These are phyloP conservation scores for Ogataea pignaliae DNA, from an alignment of 805 yeast genomes.

Conservation along the genomic window DNA sequence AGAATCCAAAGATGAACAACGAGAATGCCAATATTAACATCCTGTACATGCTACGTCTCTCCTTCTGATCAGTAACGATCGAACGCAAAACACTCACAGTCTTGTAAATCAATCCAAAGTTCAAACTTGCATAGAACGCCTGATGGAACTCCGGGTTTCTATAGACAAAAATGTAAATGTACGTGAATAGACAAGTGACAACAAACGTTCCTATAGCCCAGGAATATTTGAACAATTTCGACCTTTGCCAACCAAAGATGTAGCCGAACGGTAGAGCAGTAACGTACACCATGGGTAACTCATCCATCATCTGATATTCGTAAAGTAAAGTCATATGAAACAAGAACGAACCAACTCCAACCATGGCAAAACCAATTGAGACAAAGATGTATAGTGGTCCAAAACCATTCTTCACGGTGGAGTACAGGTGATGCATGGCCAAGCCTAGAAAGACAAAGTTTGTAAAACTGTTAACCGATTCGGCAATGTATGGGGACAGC, in stretches of 20 bases:
- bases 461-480: slow-evolving; percentile 81
- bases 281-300: slow-evolving; percentile 96
- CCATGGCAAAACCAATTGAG: slow-evolving; percentile 77
- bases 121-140: slow-evolving; percentile 73
- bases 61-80: slow-evolving; percentile 17
- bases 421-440: slow-evolving; percentile 38
- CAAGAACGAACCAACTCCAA: slow-evolving; percentile 91
- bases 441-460: slow-evolving; percentile 40
- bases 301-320: slow-evolving; percentile 88
- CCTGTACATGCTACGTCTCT: slow-evolving; percentile 22
- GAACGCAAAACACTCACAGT: slow-evolving; percentile 33
- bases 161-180: slow-evolving; percentile 58
- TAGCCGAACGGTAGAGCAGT: slow-evolving; percentile 81
- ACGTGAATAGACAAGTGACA: slow-evolving; percentile 48
- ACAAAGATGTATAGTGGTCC: slow-evolving; percentile 70
- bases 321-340: slow-evolving; percentile 95
- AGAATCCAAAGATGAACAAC: slow-evolving; percentile 65
- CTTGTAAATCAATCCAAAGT: slow-evolving; percentile 64
- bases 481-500: slow-evolving; percentile 81
- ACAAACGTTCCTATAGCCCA: slow-evolving; percentile 28
- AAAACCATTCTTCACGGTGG: slow-evolving; percentile 54
- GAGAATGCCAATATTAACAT: slow-evolving; percentile 27
- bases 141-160: slow-evolving; percentile 89
- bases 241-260: slow-evolving; percentile 28
- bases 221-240: slow-evolving; percentile 10